phyloP scores from a whole-genome alignment of 1,139 yeast species.

The Sugiyamaella neomexicana region DNA sequence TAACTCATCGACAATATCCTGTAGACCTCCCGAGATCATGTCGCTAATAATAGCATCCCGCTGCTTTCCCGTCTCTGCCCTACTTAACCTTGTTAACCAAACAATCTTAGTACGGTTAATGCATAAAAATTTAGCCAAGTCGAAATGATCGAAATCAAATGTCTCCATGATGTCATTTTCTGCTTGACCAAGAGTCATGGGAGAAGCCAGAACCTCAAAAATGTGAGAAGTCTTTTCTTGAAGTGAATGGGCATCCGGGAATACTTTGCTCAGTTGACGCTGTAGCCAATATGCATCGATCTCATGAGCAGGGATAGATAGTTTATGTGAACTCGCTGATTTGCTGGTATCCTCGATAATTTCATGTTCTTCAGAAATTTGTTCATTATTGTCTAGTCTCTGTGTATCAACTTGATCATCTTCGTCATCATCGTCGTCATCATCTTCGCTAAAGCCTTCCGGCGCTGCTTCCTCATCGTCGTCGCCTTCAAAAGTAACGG shows the following conservation, averaged over 20 bases:
- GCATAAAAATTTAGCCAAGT: slow-evolving; percentile 50
- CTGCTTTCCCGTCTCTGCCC: slow-evolving; percentile 43
- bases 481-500: slow-evolving; percentile 46
- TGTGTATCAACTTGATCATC: slow-evolving; percentile 33
- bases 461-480: slow-evolving; percentile 41
- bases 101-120: slow-evolving; percentile 55
- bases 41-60: slow-evolving; percentile 38
- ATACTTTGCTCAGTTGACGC: slow-evolving; percentile 43
- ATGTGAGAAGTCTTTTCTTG: slow-evolving; percentile 41
- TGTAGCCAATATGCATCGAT: slow-evolving; percentile 57
- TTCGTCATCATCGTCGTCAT: slow-evolving; percentile 41
- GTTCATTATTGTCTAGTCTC: slow-evolving; percentile 38
- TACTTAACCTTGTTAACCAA: slow-evolving; percentile 53
- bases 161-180: slow-evolving; percentile 55
- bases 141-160: slow-evolving; percentile 53
- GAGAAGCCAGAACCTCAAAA: slow-evolving; percentile 41
- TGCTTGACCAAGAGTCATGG: slow-evolving; percentile 44
- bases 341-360: neutral
- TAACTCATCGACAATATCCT: slow-evolving; percentile 37
- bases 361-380: slow-evolving; percentile 15
- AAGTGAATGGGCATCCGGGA: slow-evolving; percentile 43
- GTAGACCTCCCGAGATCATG: slow-evolving; percentile 42
- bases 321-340: slow-evolving; percentile 8
- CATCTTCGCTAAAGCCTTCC: slow-evolving; percentile 27
- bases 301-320: slow-evolving; percentile 35